Conservation (phyloP, 164 flowering plant species). For the Pachysandra terminalis region DNA sequence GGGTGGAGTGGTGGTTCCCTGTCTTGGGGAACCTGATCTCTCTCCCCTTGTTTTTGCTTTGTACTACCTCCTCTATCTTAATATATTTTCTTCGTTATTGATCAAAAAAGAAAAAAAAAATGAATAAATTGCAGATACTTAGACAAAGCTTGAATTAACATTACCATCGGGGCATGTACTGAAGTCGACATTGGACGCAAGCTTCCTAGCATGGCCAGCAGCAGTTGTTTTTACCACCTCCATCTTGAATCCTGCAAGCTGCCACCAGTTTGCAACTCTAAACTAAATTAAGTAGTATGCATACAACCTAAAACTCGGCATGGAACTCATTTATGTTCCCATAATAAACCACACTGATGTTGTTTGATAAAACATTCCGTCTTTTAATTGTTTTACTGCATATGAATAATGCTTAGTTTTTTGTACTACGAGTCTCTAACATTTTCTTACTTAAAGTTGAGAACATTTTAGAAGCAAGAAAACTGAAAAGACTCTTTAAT, state of each 20-base stretch:
- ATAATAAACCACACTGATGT: neutral
- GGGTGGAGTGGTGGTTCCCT: too few relatives aligned
- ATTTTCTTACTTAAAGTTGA: too few relatives aligned
- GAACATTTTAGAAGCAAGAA: too few relatives aligned
- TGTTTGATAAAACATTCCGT: too few relatives aligned
- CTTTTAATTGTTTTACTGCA: too few relatives aligned
- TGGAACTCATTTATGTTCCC: neutral
- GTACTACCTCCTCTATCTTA: too few relatives aligned
- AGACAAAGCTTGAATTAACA: conserved; percentile 10
- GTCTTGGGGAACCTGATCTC: too few relatives aligned
- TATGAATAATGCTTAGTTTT: neutral
- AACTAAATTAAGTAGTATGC: neutral
- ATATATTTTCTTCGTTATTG: too few relatives aligned
- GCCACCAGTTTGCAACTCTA: conserved; percentile 29
- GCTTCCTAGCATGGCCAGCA: conserved; percentile 91
- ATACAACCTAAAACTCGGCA: neutral
- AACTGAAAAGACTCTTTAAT: too few relatives aligned
- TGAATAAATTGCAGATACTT: too few relatives aligned
- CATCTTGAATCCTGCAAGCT: conserved; percentile 97
- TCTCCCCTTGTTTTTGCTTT: too few relatives aligned
- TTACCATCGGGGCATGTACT: conserved; percentile 97
- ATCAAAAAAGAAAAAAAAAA: too few relatives aligned
- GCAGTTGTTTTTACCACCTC: conserved; percentile 83
- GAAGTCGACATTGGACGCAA: conserved; percentile 87
- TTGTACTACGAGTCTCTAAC: neutral